Base-by-base conservation (phyloP, 2,329 filamentous ascomycete genomes). In the Stromatinia cepivora region DNA sequence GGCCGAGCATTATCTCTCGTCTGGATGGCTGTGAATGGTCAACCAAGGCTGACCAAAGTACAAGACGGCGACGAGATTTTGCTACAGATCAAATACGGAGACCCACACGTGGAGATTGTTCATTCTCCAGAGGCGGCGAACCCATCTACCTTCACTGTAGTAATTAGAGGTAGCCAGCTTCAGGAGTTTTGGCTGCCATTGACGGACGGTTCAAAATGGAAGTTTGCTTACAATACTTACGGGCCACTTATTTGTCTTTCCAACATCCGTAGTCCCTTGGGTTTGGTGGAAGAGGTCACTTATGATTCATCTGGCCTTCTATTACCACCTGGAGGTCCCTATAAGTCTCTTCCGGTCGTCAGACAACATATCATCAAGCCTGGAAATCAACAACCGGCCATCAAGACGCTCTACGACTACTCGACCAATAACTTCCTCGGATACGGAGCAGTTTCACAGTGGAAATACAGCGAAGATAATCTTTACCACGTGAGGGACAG, bases 391-490 rank as follows among this genome's bases (percentile, higher is more conserved):
- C 31, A 57, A 34, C 54, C 54, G 4, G 31, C 31, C 1, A 57
- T 57, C 34, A 39, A 39, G 36, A 57, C 31, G 0, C 31, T 57
- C 31, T 57, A 56, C 6, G 31, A 36, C 31, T 56, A 56, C 17
- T 56, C 53, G 31, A 56, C 20, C 20, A 36, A 56, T 11, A 56
- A 36, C 20, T 56, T 36, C 22, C 17, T 56, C 3, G 53, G 53
- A 36, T 36, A 36, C 15, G 53, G 53, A 6, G 53, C 31, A 10
- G 53, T 56, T 36, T 31, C 34, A 4, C 9, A 56, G 10, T 56
- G 53, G 53, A 56, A n/a, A 56, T 36, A 56, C 15, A 22, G 20
- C 31, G 53, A 56, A 34, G 53, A 56, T n/a, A 56, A 56, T n/a
- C 31, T 56, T 13, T 56, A 36, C 53, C 53, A 34, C 53, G 53